Evolutionary conservation across 73 alveolate species (phyloP).

Genomic region (Tetrahymena thermophila): DNA sequence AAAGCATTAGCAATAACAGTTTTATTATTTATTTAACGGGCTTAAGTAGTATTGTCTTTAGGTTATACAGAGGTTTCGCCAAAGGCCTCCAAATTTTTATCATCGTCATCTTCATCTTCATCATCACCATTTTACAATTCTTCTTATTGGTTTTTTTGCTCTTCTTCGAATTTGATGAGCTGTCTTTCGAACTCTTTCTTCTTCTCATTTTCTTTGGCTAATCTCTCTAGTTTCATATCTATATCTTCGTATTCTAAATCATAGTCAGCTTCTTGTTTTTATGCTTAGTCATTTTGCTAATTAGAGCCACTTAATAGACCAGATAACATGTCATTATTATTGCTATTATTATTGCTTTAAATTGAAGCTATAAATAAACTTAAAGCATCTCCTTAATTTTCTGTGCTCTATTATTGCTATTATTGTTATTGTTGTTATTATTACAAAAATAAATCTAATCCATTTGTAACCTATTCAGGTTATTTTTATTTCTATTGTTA

Average conservation of each 20-base stretch:
- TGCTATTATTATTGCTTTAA: too few relatives aligned
- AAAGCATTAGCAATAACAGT: background rate
- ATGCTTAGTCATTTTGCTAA: background rate
- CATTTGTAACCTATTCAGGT: background rate
- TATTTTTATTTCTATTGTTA: background rate
- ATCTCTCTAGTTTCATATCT: background rate
- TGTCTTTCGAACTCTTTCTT: background rate
- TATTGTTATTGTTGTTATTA: background rate
- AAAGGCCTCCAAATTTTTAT: background rate
- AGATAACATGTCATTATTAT: background rate
- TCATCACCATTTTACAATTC: background rate
- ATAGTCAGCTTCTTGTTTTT: background rate
- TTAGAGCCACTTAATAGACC: background rate
- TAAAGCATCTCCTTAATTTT: background rate
- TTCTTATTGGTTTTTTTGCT: background rate
- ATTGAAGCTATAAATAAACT: background rate
- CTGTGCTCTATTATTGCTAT: background rate
- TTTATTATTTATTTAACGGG: background rate
- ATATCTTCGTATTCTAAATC: background rate
- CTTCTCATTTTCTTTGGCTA: background rate
- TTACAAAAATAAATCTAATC: background rate
- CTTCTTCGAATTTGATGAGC: background rate
- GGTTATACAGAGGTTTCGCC: background rate
- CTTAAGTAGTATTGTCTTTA: background rate
- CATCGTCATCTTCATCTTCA: background rate